Evolutionary conservation across 163 green algal species (phyloP), one percentile per base, ranked within the genome.

Genomic region (Scenedesmus sp.): DNA sequence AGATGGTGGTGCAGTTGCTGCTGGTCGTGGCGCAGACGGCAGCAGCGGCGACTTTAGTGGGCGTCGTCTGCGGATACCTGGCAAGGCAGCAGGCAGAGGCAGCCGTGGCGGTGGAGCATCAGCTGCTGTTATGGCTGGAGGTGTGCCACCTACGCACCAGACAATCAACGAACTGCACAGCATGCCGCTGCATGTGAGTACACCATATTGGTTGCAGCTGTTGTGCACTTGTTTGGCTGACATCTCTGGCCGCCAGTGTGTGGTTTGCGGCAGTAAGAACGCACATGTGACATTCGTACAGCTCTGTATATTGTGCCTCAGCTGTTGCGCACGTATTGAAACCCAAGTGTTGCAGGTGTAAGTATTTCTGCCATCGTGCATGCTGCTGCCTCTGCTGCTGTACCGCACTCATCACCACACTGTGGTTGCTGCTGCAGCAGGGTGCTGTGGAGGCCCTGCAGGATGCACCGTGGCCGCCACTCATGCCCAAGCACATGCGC

Each of bases 401-500:
- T 18, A 8, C 15, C 16, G 18, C 66, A 52, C 23, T 23, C 52
- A 3, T 52, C 23, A 46, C 18, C 23, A 5, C 18, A 23, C 23
- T 79, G 70, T 52, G 70, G 23, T 46, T 79, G 70, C 13, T 23
- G 5, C 52, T 26, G 10, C 77, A 23, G 77, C 77, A 85, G 77
- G 77, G 77, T 9, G 8, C 77, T 2, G 77, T 59, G 13, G 77
- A 7, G 10, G 77, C 77, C 26, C 52, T 59, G 77, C 46, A 59
- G 46, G 77, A 85, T 57, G 46, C 77, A 10, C 46, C 77, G 5
- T 62, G 81, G 81, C 81, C 54, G 1, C 81, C 52, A 4, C 52
- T 86, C 23, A 66, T 92, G 9, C 88, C 88, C 2, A 92, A 92
- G 70, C 90, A 93, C 90, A 93, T 93, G 90, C 90, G 90, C 70